Evolutionary conservation across 208 protist species (phyloP), one percentile per base, ranked within the genome.

Genomic region (Wallacemonas sp.): DNA sequence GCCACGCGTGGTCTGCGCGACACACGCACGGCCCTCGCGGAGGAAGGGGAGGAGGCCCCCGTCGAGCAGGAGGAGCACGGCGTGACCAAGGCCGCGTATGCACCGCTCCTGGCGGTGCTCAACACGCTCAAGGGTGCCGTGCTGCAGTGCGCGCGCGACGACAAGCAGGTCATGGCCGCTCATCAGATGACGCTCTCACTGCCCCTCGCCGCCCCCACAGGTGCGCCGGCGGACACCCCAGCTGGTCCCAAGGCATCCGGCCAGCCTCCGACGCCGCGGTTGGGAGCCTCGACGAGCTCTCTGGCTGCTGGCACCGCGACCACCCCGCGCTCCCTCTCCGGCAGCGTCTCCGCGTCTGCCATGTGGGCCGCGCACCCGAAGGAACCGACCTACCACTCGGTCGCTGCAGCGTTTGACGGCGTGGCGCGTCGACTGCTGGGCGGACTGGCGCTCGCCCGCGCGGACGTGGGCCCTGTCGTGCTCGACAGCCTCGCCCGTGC

Each of bases 381-480:
- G 23, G 69, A 70, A 49, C 63, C 54, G 33, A 57, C 26, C 55
- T 81, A 78, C 70, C 28, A 46, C 2, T 63, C 45, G 28, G 64
- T 91, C 18, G 64, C 79, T n/a, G 85, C 85, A 39, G 78, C 79
- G 38, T 91, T 91, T 70, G 77, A 83, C 61, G 57, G 71, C 52
- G 67, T 74, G 14, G 66, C 74, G 48, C 57, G 64, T 11, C 64
- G 68, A 23, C 61, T 91, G 29, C 48, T 68, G 2, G 28, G 22
- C 10, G 65, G 79, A 11, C 38, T 91, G 61, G 32, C 49, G 38
- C 62, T 39, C 31, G 81, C 79, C 3, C 79, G 76, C 12, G 54
- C 25, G 32, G 66, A 82, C 52, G 71, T 79, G n/a, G 70, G 61
- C 32, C 54, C 36, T 41, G 36, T 41, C n/a, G n/a, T n/a, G n/a